Base-by-base conservation (phyloP, 2,329 filamentous ascomycete species). In the Juglanconis juglandina region DNA sequence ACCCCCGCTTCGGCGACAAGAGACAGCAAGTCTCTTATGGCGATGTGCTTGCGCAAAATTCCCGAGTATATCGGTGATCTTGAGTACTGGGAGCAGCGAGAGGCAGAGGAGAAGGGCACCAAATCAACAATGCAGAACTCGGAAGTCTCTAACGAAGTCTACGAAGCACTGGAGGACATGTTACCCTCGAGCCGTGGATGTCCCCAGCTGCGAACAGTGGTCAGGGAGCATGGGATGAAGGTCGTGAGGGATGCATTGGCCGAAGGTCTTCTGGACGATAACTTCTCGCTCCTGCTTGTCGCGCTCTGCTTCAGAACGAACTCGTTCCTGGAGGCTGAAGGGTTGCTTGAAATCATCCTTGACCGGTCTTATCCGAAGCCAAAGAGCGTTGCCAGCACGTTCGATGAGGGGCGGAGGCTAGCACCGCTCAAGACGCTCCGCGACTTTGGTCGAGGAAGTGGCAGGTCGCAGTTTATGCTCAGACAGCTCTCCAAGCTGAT, bases 11-110 rank as follows among this genome's bases (percentile, higher is more conserved):
- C 44, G 33, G 17, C 30, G 9, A 30, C 46, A 14, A 44, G 6
- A 32, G 1, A 51, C 13, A 17, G 62, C 46, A 76, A 71, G 33
- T 80, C 80, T 4, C 71, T 84, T 9, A 62, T 83, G 17, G 75
- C 76, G 24, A 79, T 81, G 75, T 81, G 79, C 59, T 71, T 84
- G 5, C 73, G 76, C 56, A 76, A 74, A 61, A 71, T 84, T 13
- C 81, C 81, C 1, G 71, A 72, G 14, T 82, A 79, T 63, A 77
- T 83, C 37, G 67, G 71, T 1, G 72, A 75, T 37, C 75, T 81
- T n/a, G 77, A 82, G 59, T 68, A 69, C 1, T 73, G 73, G 70
- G 75, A 79, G 55, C 67, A 68, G 35, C 64, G 69, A 11, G 73
- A 79, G 24, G 70, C 75, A 4, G 72, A 76, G 54, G 66, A 73